These are phyloP conservation scores for Thinopyrum elongatum DNA, from an alignment of 176 grass and related monocot species.

Conservation along the genomic window DNA sequence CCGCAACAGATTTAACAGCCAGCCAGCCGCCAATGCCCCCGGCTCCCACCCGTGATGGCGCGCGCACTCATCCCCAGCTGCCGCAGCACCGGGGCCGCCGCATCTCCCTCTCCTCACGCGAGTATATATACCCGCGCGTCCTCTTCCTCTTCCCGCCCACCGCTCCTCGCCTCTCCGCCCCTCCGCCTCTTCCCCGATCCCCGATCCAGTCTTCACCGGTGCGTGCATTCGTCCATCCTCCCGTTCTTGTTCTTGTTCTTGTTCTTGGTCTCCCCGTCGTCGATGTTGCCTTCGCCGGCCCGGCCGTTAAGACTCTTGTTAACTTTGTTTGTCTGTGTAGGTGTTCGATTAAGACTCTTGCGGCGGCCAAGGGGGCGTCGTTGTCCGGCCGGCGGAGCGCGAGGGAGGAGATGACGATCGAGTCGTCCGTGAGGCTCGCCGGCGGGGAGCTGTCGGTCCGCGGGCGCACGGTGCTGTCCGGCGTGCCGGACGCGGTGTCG, in stretches of 20 bases:
- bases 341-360: background rate
- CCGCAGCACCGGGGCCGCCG: slow-evolving; percentile 3
- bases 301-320: no score
- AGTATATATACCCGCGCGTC: slow-evolving; percentile 30
- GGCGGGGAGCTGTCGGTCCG: slow-evolving; percentile 46
- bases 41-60: no score
- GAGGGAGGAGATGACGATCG: slow-evolving; percentile 62
- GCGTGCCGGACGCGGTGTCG: slow-evolving; percentile 52
- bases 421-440: slow-evolving; percentile 52
- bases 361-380: background rate
- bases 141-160: background rate
- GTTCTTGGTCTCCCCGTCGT: background rate
- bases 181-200: background rate
- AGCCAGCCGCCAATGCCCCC: no score
- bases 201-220: background rate
- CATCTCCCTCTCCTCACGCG: background rate
- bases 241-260: background rate
- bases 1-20: no score
- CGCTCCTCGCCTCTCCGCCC: background rate
- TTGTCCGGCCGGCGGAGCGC: background rate
- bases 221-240: background rate
- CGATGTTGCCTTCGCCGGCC: background rate
- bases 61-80: background rate
- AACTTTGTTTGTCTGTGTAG: background rate
- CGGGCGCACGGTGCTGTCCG: slow-evolving; percentile 57